Base-by-base conservation (phyloP, 805 yeast species). In the Ogataea nakhonphanomensis region DNA sequence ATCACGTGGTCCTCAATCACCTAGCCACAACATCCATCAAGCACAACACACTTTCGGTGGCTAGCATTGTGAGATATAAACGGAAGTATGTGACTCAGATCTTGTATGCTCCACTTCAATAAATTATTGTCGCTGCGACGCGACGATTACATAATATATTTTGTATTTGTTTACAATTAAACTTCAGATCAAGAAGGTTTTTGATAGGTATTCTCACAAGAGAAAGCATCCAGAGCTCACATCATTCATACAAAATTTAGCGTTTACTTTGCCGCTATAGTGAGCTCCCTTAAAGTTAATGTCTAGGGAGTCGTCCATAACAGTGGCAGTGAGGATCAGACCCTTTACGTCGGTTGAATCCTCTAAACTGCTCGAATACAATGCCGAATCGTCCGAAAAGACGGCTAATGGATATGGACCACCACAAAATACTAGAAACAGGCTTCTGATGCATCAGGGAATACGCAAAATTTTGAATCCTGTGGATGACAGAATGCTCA, bases 21-120 rank as follows among this genome's bases (percentile, higher is more conserved):
- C 69, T 90, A 62, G 96, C 96, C n/a, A 90, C 97, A 7, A 88
- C 96, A 8, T 82, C 93, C 49, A 90, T 90, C 55, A 88, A 90
- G 58, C 96, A 90, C 58, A 89, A 88, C 61, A 91, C 95, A 0
- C 70, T 90, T 43, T 95, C 97, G 7, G 97, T 90, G 33, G 96
- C 96, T 3, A 79, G 89, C 29, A 87, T 90, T 14, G 90, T 87
- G 25, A 73, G 97, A 58, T 90, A 90, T 66, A 81, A 84, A 60
- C 74, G 90, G 45, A 88, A 84, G 65, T 90, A 89, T 60, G 93
- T 83, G 15, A 90, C 97, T 1, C 97, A 90, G 64, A 85, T 90
- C 24, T 70, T 90, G 45, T 90, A 89, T 62, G 95, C 96, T 17
- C 97, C 97, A 9, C 62, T 85, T 39, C 86, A 79, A 44, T 73